phyloP scores from a whole-genome alignment of 2,329 filamentous ascomycete species.

The Talaromyces sp. region DNA sequence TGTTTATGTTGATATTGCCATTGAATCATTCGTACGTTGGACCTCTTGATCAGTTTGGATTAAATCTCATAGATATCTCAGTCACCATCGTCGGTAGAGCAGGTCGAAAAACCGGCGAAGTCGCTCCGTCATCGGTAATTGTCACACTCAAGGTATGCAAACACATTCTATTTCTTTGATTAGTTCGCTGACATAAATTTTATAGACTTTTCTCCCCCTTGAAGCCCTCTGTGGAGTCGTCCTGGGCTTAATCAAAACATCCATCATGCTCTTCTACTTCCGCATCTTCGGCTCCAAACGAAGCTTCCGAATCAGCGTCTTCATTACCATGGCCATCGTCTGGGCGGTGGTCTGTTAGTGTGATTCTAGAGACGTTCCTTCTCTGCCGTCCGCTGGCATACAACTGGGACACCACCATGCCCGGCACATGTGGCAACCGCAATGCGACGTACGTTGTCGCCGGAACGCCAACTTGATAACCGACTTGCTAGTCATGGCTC shows the following conservation, averaged over 20 bases:
- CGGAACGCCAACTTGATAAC: slow-evolving; percentile 8
- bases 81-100: background rate
- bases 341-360: slow-evolving; percentile 2
- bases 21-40: background rate
- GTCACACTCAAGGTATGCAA: background rate
- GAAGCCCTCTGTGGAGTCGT: background rate
- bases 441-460: slow-evolving; percentile 7
- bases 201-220: background rate
- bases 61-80: background rate
- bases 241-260: background rate
- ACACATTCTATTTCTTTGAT: background rate
- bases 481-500: slow-evolving; percentile 11
- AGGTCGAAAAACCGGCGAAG: background rate
- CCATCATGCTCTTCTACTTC: slow-evolving; percentile 14
- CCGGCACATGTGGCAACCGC: slow-evolving; percentile 12
- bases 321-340: background rate
- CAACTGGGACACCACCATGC: slow-evolving; percentile 6
- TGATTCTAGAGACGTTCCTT: slow-evolving; percentile 6
- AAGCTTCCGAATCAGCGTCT: background rate
- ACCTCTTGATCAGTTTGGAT: background rate
- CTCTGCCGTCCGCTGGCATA: slow-evolving; percentile 4
- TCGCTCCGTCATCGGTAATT: background rate
- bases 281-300: background rate
- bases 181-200: background rate
- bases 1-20: background rate